Conservation (phyloP, 2,329 filamentous ascomycete genomes). For the Plectosphaerella plurivora region DNA sequence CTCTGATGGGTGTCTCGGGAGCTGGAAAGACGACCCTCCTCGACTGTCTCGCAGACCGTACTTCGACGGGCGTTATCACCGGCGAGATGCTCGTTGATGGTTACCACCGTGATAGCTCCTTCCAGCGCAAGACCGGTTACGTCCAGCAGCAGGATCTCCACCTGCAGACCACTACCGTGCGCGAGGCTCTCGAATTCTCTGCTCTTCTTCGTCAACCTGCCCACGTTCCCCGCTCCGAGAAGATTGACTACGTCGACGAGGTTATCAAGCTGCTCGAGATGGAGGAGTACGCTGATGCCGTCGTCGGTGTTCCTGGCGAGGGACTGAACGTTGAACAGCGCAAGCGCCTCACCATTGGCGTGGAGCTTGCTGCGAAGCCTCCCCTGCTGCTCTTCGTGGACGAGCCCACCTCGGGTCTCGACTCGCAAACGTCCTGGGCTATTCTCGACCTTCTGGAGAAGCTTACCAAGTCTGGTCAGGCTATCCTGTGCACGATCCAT, state of each 20-base stretch:
- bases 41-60: conserved; percentile 79
- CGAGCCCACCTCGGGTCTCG: conserved; percentile 90
- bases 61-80: conserved; percentile 82
- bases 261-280: conserved; percentile 89
- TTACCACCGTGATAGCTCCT: conserved; percentile 68
- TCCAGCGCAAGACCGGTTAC: conserved; percentile 90
- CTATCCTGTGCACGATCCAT: conserved; percentile 95
- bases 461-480: conserved; percentile 81
- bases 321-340: conserved; percentile 70
- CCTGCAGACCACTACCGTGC: conserved; percentile 76
- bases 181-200: conserved; percentile 83
- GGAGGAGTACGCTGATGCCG: conserved; percentile 82
- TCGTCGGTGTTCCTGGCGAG: conserved; percentile 87
- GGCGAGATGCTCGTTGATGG: conserved; percentile 73
- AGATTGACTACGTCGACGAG: conserved; percentile 82
- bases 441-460: conserved; percentile 87
- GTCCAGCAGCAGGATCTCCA: conserved; percentile 93
- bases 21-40: conserved; percentile 93
- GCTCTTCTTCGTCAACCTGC: conserved; percentile 80
- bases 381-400: conserved; percentile 87
- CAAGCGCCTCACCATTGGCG: conserved; percentile 84
- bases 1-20: conserved; percentile 86
- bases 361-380: conserved; percentile 92
- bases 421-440: conserved; percentile 90
- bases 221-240: conserved; percentile 67